Conservation (phyloP, 2,329 filamentous ascomycete genomes). For the Zymoseptoria ardabiliae region DNA sequence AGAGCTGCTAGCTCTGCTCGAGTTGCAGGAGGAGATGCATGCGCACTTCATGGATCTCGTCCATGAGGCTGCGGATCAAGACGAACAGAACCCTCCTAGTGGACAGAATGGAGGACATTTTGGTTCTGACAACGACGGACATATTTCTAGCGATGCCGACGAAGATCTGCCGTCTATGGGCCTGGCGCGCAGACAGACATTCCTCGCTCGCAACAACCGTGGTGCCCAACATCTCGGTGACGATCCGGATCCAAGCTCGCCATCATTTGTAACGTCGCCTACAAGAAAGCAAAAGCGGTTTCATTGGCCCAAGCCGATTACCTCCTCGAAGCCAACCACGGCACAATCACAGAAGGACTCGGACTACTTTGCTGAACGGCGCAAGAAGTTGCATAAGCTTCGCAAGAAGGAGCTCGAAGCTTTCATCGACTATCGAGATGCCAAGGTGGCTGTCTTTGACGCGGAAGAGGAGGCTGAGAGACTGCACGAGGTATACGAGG, state of each 20-base stretch:
- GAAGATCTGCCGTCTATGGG: conserved; percentile 26
- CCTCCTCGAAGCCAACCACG: not conserved
- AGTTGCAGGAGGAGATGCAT: conserved; percentile 23
- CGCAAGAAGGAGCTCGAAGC: conserved; percentile 24
- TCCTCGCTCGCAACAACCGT: conserved; percentile 13
- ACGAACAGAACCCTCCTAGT: conserved; percentile 2
- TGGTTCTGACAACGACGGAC: conserved; percentile 19
- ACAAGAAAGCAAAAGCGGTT: conserved; percentile 14
- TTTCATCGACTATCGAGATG: conserved; percentile 25
- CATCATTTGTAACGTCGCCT: not conserved
- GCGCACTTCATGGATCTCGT: conserved; percentile 21
- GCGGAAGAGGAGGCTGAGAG: conserved; percentile 25
- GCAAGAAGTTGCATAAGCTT: conserved; percentile 27
- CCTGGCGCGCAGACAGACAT: conserved; percentile 17
- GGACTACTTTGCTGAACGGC: conserved; percentile 23
- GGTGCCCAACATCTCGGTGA: conserved; percentile 11
- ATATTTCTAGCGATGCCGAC: conserved; percentile 29
- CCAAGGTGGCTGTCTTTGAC: conserved; percentile 27
- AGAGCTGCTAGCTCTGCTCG: conserved; percentile 25
- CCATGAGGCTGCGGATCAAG: not conserved
- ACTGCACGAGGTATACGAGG: conserved; percentile 22
- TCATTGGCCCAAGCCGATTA: conserved; percentile 6
- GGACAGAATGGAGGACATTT: conserved; percentile 12
- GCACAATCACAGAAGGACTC: conserved; percentile 10
- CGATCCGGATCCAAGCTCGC: conserved; percentile 1